These are phyloP conservation scores for Cladosporium sp. DNA, from an alignment of 2,329 filamentous ascomycete species.

Conservation along the genomic window DNA sequence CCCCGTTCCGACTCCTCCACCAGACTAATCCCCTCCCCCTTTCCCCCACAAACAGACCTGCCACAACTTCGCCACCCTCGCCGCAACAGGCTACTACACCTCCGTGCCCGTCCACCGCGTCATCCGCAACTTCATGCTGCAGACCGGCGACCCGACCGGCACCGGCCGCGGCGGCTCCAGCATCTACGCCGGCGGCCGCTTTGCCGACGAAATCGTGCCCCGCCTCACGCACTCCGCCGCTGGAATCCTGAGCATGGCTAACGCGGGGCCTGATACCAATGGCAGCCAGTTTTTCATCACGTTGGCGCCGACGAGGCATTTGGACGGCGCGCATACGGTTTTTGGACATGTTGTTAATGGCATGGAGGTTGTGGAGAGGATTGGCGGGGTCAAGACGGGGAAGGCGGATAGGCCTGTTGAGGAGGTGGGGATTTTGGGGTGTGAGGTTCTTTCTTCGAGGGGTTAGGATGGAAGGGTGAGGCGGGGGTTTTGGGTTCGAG, in stretches of 20 bases:
- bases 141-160: constrained; percentile 95
- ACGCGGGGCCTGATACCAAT: constrained; percentile 90
- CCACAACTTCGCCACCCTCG: constrained; percentile 81
- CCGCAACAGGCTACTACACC: constrained; percentile 81
- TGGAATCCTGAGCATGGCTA: constrained; percentile 95
- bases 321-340: constrained; percentile 94
- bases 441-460: constrained; percentile 6
- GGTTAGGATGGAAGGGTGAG: too few relatives aligned
- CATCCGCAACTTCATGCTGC: constrained; percentile 98
- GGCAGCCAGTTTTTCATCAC: constrained; percentile 98
- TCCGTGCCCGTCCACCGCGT: constrained; percentile 87
- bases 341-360: constrained; percentile 91
- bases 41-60: constrained; percentile 61
- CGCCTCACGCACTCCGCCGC: constrained; percentile 83
- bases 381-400: constrained; percentile 68
- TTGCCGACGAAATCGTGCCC: constrained; percentile 90
- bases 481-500: too few relatives aligned
- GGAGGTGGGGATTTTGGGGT: constrained; percentile 56
- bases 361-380: constrained; percentile 71
- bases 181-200: constrained; percentile 90
- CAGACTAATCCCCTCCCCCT: not conserved
- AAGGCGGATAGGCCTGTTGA: constrained; percentile 70
- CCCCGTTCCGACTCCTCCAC: not conserved
- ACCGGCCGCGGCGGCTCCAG: constrained; percentile 94
- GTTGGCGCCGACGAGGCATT: constrained; percentile 83